Evolutionary conservation across 805 yeast species (phyloP).

Genomic region (Zygosaccharomyces bailii): DNA sequence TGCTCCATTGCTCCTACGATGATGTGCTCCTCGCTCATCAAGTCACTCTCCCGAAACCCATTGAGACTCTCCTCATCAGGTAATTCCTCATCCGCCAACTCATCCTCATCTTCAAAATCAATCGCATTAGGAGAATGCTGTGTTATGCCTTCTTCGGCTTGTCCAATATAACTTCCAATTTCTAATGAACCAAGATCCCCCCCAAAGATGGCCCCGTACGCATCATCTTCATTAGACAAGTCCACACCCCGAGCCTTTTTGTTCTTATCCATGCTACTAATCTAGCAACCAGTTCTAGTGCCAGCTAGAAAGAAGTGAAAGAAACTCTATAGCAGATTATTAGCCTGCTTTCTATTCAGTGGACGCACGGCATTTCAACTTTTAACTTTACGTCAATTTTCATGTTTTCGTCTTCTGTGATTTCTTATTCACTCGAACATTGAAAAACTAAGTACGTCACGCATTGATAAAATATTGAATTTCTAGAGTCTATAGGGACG

Average conservation of each 20-base stretch:
- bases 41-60: slow-evolving; percentile 1
- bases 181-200: slow-evolving; percentile 39
- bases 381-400: not conserved
- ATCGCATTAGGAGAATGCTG: slow-evolving; percentile 88
- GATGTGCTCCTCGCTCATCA: slow-evolving; percentile 10
- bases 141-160: slow-evolving; percentile 44
- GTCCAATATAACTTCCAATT: slow-evolving; percentile 31
- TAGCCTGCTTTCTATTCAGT: not conserved
- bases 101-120: slow-evolving; percentile 93
- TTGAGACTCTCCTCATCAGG: slow-evolving; percentile 33
- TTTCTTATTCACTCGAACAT: not conserved
- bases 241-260: slow-evolving; percentile 16
- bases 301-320: not conserved
- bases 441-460: too few species aligned
- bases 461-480: not conserved
- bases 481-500: too few species aligned
- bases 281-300: slow-evolving; percentile 4
- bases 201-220: slow-evolving; percentile 38
- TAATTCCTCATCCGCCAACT: slow-evolving; percentile 81
- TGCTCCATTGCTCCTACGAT: slow-evolving; percentile 11
- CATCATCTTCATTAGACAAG: slow-evolving; percentile 39
- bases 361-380: not conserved
- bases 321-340: not conserved
- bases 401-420: slow-evolving; percentile 6
- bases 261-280: slow-evolving; percentile 3